Percentiles rank a stretch among this genome's conserved stretches.
phyloP scores from a whole-genome alignment of 306 rosid species.

The Biancaea sappan region DNA sequence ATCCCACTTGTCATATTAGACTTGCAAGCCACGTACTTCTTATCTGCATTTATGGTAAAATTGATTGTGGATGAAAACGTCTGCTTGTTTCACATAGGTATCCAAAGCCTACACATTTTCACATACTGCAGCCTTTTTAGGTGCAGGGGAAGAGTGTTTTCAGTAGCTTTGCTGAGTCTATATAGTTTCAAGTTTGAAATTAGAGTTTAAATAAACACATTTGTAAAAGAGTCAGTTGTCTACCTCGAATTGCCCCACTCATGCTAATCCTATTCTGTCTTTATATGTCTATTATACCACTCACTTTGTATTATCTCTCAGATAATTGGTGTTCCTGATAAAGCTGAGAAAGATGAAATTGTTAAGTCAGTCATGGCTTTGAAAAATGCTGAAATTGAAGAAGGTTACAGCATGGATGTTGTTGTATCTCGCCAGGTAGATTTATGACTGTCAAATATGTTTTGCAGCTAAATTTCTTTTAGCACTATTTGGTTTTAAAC shows the following conservation, averaged over 20 bases:
- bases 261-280: constrained; percentile 10
- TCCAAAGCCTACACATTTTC: not conserved
- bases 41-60: constrained; percentile 19
- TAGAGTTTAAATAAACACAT: not conserved
- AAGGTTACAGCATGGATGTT: constrained; percentile 79
- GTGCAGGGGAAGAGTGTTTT: constrained; percentile 22
- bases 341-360: constrained; percentile 96
- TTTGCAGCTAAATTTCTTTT: not conserved
- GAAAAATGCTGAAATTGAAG: constrained; percentile 82
- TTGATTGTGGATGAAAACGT: not conserved
- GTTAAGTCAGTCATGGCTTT: constrained; percentile 90
- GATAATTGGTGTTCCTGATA: constrained; percentile 85
- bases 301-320: constrained; percentile 44
- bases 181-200: constrained; percentile 17
- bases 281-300: constrained; percentile 30
- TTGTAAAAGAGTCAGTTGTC: constrained; percentile 1
- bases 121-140: not conserved
- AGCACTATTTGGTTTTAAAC: constrained; percentile 5
- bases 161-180: constrained; percentile 16
- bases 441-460: constrained; percentile 5
- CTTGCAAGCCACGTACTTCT: not conserved
- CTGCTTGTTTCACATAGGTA: not conserved
- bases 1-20: not conserved
- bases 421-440: constrained; percentile 82
- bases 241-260: constrained; percentile 9